Conservation (phyloP, 176 grass and related monocot genomes). For the Pontederia crassipes region DNA sequence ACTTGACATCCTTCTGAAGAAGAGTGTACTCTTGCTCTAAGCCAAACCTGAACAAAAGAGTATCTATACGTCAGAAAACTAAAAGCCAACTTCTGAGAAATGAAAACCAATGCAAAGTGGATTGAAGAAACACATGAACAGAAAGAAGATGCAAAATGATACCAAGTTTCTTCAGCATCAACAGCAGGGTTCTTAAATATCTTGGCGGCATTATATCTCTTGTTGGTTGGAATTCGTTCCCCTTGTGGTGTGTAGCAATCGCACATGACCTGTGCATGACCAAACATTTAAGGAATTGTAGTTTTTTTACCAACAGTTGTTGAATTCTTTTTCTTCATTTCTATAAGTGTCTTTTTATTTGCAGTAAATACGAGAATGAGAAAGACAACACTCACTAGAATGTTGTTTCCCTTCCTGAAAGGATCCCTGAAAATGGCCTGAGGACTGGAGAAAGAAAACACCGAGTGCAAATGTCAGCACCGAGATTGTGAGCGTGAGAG, state of each 20-base stretch:
- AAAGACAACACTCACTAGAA: not conserved
- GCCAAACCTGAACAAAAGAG: slow-evolving; percentile 57
- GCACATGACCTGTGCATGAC: slow-evolving; percentile 57
- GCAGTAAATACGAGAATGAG: too few species aligned
- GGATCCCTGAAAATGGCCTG: slow-evolving; percentile 13
- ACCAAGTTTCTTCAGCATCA: slow-evolving; percentile 67
- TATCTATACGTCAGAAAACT: not conserved
- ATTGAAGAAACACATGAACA: not conserved
- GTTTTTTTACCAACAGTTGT: too few species aligned
- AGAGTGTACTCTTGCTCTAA: slow-evolving; percentile 98
- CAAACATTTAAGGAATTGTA: too few species aligned
- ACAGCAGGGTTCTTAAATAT: slow-evolving; percentile 65
- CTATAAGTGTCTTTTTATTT: too few species aligned
- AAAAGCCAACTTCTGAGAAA: not conserved
- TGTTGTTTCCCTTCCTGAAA: slow-evolving; percentile 5
- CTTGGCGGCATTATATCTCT: slow-evolving; percentile 67
- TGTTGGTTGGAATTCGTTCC: slow-evolving; percentile 67
- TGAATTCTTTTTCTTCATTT: too few species aligned
- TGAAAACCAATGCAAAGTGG: not conserved
- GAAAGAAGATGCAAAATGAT: not conserved
- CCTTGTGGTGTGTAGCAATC: slow-evolving; percentile 93
- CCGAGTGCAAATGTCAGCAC: not conserved
- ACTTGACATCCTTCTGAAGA: slow-evolving; percentile 84
- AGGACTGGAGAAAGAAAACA: not conserved
- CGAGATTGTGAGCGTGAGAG: too few species aligned